A percentile compares a stretch with the other conserved stretches of the same genome.
phyloP scores from a whole-genome alignment of 768 basidiomycete species.

The Dioszegia aurantiaca region DNA sequence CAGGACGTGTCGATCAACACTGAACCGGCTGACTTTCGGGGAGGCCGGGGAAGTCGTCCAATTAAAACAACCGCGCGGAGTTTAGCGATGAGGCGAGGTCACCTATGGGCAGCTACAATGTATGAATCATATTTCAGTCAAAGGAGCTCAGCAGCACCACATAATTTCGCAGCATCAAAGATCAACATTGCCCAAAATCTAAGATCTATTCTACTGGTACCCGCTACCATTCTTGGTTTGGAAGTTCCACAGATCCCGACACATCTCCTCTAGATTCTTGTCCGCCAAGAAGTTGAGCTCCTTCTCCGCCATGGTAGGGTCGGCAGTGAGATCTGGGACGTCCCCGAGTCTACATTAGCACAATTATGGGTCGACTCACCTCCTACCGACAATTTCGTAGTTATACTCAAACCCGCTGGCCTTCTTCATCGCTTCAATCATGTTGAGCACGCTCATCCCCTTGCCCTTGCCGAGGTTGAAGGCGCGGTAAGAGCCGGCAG shows the following conservation, averaged over 20 bases:
- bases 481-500: conserved; percentile 69
- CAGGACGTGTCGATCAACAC: conserved; percentile 41
- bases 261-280: conserved; percentile 83
- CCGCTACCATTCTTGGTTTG: conserved; percentile 87
- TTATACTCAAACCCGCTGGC: conserved; percentile 84
- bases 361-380: conserved; percentile 59
- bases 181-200: too few species aligned
- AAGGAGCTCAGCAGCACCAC: not conserved
- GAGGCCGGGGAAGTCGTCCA: conserved; percentile 17
- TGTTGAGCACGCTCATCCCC: conserved; percentile 88
- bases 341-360: conserved; percentile 60
- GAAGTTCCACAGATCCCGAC: conserved; percentile 97
- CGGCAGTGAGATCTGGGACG: conserved; percentile 92
- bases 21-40: conserved; percentile 4
- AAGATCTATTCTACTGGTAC: conserved; percentile 52
- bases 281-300: conserved; percentile 89
- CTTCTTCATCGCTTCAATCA: conserved; percentile 89
- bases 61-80: conserved; percentile 51
- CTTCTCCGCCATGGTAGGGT: conserved; percentile 82
- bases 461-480: conserved; percentile 95
- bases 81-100: conserved; percentile 44
- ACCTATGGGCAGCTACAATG: conserved; percentile 46
- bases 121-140: not conserved
- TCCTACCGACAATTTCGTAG: conserved; percentile 82
- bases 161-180: not conserved